Base-by-base conservation (phyloP, 2,329 filamentous ascomycete genomes). In the Fusarium cyanostomum region DNA sequence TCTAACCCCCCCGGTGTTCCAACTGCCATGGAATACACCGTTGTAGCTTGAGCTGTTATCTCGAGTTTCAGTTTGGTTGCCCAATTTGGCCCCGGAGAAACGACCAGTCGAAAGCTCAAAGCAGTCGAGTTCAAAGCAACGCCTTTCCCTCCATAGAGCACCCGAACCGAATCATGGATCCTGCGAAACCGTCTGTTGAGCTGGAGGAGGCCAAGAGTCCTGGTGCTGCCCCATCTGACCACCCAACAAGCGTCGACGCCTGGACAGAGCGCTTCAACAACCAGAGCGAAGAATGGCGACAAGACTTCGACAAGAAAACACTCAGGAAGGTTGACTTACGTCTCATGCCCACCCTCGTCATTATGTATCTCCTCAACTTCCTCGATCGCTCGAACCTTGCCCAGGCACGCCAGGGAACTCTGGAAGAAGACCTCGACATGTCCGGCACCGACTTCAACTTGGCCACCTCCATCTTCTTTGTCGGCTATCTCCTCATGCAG, bases 401-500 rank as follows among this genome's bases (percentile, higher is more conserved):
- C 0, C 83, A 86, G 67, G 84, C 84, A 0, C 78, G 84, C 5
- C 78, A 86, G 28, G 83, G 82, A 1, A 79, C 79, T 0, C 74
- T 87, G 0, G 84, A 87, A 55, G 54, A 75, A 18, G 85, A 87
- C 53, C 73, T 87, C 0, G 73, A 72, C 1, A 84, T 87, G 81
- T 75, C 69, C 7, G 83, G 83, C 8, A 86, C 82, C 3, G 82
- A 88, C 43, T 87, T 84, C 67, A 86, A 86, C 62, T 72, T 85
- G 4, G 79, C 88, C 0, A 80, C 89, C 0, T 86, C 85, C 0
- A 73, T 86, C 45, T 89, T 89, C 72, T 87, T 86, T 58, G 83
- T 86, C 1, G 81, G 85, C 4, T 89, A 89, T 64, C 74, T 88
- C 1, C 73, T 87, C 11, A 87, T 88, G 81, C 85, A 89, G 69